A percentile compares a stretch with the other conserved stretches of the same genome.
Evolutionary conservation across 192 early-diverging fungal species (phyloP).

Genomic region (Jimgerdemannia flammicorona): DNA sequence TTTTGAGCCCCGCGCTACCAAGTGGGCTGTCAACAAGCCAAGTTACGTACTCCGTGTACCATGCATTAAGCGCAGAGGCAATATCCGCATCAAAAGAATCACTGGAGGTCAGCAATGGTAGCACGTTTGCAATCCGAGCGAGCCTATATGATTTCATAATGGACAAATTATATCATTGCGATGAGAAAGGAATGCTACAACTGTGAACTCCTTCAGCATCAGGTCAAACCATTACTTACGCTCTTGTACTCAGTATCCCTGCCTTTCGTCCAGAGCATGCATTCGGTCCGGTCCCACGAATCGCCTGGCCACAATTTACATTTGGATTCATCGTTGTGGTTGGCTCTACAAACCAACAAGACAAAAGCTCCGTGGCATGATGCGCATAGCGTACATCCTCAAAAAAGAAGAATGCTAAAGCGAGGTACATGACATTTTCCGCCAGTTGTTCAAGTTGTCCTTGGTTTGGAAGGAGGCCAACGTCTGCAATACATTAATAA

Average conservation of each 20-base stretch:
- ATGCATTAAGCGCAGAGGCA: constrained; percentile 1
- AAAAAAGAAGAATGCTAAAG: constrained; percentile 22
- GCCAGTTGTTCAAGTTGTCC: constrained; percentile 22
- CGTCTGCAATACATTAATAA: constrained; percentile 4
- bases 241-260: constrained; percentile 27
- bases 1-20: constrained; percentile 10
- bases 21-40: constrained; percentile 26
- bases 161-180: not conserved
- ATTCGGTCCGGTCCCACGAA: constrained; percentile 20
- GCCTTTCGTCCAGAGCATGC: constrained; percentile 19
- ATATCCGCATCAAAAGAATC: not conserved
- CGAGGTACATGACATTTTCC: constrained; percentile 20
- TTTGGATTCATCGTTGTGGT: constrained; percentile 31
- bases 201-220: not conserved
- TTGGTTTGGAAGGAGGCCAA: constrained; percentile 17
- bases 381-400: constrained; percentile 16
- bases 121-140: constrained; percentile 20
- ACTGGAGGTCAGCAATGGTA: constrained; percentile 13
- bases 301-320: constrained; percentile 29
- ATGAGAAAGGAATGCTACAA: not conserved
- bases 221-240: constrained; percentile 12
- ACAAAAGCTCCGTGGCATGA: constrained; percentile 13
- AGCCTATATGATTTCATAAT: constrained; percentile 4
- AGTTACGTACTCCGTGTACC: constrained; percentile 22
- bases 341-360: constrained; percentile 21